A percentile compares a stretch with the other conserved stretches of the same genome.
Conservation (phyloP, 257 asterid species). For the Nicotiana otophora region DNA sequence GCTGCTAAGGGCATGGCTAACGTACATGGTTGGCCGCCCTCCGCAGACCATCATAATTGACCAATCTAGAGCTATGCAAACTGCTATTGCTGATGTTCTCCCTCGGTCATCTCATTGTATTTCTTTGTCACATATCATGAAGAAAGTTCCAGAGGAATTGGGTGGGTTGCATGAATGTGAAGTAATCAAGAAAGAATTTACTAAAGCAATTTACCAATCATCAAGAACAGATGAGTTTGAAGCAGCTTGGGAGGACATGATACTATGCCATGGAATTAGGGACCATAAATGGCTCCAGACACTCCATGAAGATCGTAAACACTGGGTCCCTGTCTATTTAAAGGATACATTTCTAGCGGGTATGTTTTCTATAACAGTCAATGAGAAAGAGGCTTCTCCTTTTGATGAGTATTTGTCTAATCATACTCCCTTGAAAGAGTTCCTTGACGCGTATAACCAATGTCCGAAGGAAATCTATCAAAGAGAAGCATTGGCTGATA, state of each 20-base stretch:
- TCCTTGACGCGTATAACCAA: constrained; percentile 31
- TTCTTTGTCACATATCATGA: constrained; percentile 33
- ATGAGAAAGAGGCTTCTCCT: constrained; percentile 29
- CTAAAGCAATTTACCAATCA: constrained; percentile 31
- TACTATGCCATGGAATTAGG: constrained; percentile 25
- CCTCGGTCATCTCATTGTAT: constrained; percentile 52
- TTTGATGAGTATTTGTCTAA: constrained; percentile 35
- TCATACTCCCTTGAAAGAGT: constrained; percentile 38
- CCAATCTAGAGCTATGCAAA: constrained; percentile 33
- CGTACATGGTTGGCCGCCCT: constrained; percentile 53
- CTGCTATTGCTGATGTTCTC: constrained; percentile 44
- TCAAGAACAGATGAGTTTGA: constrained; percentile 39
- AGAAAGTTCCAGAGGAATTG: constrained; percentile 22
- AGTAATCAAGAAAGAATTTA: constrained; percentile 22
- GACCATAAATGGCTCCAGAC: constrained; percentile 35
- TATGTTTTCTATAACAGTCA: constrained; percentile 23
- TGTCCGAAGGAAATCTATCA: constrained; percentile 33
- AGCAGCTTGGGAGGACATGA: constrained; percentile 47
- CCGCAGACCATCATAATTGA: constrained; percentile 40
- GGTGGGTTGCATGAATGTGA: constrained; percentile 25
- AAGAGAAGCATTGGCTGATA: constrained; percentile 37
- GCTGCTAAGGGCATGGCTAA: constrained; percentile 61
- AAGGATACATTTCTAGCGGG: constrained; percentile 46
- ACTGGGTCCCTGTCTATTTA: constrained; percentile 54
- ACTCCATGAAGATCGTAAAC: constrained; percentile 44